Percentiles rank a stretch among this genome's conserved stretches.
Conservation (phyloP, 192 early-diverging fungal genomes). For the Umbelopsis vinacea region DNA sequence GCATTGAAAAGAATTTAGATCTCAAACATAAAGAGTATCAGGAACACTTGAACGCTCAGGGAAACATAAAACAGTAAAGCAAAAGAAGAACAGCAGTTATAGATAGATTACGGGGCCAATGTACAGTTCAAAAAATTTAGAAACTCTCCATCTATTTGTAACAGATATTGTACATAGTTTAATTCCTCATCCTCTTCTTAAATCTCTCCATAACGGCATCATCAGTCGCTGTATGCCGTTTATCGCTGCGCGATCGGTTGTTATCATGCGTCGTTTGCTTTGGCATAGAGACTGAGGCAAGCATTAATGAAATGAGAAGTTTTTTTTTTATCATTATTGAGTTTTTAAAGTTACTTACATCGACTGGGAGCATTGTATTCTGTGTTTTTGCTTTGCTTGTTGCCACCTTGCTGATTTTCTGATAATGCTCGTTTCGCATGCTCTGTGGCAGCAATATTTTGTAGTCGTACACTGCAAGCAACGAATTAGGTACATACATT, state of each 20-base stretch:
- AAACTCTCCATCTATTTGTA: not conserved
- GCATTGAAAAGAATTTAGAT: not conserved
- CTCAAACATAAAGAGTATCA: not conserved
- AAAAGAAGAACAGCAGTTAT: not conserved
- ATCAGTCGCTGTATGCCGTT: conserved; percentile 82
- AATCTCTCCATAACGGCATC: conserved; percentile 83
- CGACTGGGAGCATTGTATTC: conserved; percentile 17
- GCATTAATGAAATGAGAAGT: conserved; percentile 10
- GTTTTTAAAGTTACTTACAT: conserved; percentile 30
- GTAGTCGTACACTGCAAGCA: conserved; percentile 53
- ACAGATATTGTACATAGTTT: conserved; percentile 20
- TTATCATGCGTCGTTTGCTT: conserved; percentile 22
- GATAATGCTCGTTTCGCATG: conserved; percentile 67
- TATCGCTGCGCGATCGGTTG: conserved; percentile 40
- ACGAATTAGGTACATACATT: not conserved
- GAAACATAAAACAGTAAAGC: not conserved
- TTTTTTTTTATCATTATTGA: not conserved
- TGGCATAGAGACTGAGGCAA: conserved; percentile 19
- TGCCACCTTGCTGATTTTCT: conserved; percentile 38
- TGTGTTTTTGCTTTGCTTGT: conserved; percentile 29
- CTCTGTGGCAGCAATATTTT: conserved; percentile 85
- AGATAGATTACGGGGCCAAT: not conserved
- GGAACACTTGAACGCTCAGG: too few relatives aligned
- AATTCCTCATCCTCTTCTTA: conserved; percentile 81
- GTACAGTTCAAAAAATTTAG: not conserved